A percentile compares a stretch with the other conserved stretches of the same genome.
Evolutionary conservation across 1,284 basidiomycete species (phyloP).

Genomic region (Meira nashicola): DNA sequence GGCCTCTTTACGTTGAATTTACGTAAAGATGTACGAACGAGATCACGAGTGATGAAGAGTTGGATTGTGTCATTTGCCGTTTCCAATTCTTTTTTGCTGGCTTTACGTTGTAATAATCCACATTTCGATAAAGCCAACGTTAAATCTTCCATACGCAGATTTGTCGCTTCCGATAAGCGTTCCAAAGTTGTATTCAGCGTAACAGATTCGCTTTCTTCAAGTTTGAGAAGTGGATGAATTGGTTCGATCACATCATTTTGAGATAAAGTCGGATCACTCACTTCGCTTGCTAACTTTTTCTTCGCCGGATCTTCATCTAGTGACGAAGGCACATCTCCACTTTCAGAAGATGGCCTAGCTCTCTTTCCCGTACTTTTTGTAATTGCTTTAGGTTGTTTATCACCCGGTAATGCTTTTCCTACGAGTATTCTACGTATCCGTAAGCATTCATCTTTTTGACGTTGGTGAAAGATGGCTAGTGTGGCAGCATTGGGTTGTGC

Average conservation of each 20-base stretch:
- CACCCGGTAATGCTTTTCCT: slow-evolving; percentile 11
- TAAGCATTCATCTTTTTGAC: slow-evolving; percentile 6
- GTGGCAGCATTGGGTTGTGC: slow-evolving; percentile 14
- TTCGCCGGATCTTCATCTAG: neutral
- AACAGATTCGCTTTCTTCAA: neutral
- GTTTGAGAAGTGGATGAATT: slow-evolving; percentile 9
- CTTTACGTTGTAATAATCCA: slow-evolving; percentile 61
- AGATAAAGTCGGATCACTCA: neutral
- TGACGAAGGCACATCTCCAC: neutral
- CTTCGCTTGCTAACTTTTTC: neutral
- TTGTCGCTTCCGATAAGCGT: slow-evolving; percentile 70
- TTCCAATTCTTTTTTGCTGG: neutral
- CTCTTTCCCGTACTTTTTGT: slow-evolving; percentile 9
- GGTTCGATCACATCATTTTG: neutral
- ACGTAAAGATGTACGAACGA: slow-evolving; percentile 21
- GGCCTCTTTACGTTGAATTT: slow-evolving; percentile 23
- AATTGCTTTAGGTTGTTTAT: neutral
- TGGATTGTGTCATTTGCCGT: neutral
- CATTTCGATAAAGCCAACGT: slow-evolving; percentile 82
- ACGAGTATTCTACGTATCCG: slow-evolving; percentile 13
- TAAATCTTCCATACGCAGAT: slow-evolving; percentile 76
- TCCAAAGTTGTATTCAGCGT: slow-evolving; percentile 37
- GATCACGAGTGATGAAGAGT: slow-evolving; percentile 25
- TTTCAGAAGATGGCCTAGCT: slow-evolving; percentile 1
- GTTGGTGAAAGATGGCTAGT: slow-evolving; percentile 9